Base-by-base conservation (phyloP, 2,329 filamentous ascomycete genomes). In the Fusarium agapanthi region DNA sequence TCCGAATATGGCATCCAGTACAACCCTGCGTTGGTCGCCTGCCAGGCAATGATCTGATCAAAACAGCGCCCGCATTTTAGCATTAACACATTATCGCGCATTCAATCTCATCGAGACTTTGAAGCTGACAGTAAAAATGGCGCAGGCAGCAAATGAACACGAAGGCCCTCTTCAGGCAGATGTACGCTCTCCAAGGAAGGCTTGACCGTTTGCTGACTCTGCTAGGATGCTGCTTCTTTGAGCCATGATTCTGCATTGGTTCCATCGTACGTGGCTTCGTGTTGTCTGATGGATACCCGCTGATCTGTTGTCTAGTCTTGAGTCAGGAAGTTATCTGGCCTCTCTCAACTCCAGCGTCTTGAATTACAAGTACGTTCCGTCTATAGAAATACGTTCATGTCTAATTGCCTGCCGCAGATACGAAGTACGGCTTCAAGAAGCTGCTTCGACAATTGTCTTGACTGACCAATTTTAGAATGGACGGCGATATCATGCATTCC, bases 401-500 rank as follows among this genome's bases (percentile, higher is more conserved):
- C 58, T 61, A 11, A 61, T 12, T 0, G 0, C 5, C 2, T 24
- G 1, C 9, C 10, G 1, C 10, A 47, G 44, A 47, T 30, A 47
- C 9, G 26, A 47, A 47, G 44, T 44, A n/a, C n/a, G n/a, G n/a
- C n/a, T n/a, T n/a, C n/a, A n/a, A n/a, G n/a, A n/a, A n/a, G n/a
- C n/a, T n/a, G n/a, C n/a, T n/a, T n/a, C n/a, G n/a, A n/a, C n/a
- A n/a, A n/a, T n/a, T n/a, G n/a, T n/a, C n/a, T n/a, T 44, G 16
- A 9, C 30, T 60, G 9, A 53, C 28, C 22, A 7, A 4, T 3
- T 5, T 0, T 51, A 68, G 65, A 68, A 68, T 40, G 63, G 65
- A 7, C 65, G 65, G 2, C 63, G 65, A 16, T 68, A 68, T 26
- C 65, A 68, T 45, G 65, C 65, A 3, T 68, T 68, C 9, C 62